Base-by-base conservation (phyloP, 768 basidiomycete genomes). In the Trametes cingulata region DNA sequence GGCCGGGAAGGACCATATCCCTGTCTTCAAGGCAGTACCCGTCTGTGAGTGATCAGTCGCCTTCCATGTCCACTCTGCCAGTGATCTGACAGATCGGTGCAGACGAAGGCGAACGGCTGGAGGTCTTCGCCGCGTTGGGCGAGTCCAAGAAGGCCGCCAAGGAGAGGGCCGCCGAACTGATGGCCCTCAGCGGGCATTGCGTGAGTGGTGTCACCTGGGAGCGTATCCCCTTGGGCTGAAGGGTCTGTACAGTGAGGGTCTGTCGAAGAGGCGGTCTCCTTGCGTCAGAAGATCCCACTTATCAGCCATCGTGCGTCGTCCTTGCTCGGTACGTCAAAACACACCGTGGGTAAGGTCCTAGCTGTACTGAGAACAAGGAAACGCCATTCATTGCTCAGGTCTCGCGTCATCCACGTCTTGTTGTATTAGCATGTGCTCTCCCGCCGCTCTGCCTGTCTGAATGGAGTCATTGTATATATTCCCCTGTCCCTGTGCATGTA, bases 151-250 rank as follows among this genome's bases (percentile, higher is more conserved):
- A 71, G 58, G 63, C 56, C 0, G 70, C 70, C 0, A 69, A 64
- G 36, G 68, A 71, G 46, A 52, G 33, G 9, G 60, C 70, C 1
- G 68, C 70, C 3, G 27, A 25, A 37, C 17, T 48, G 17, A 67
- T 71, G 64, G 70, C 68, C 2, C 41, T 45, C 6, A 68, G 68
- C 48, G 67, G 68, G 3, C 68, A 64, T 37, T 71, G 68, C 45
- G 69, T 68, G 27, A 60, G 64, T 25, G 5, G 3, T 25, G 22
- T 45, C 22, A 1, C 14, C 3, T 8, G 5, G 43, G 12, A 13
- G 9, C 24, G n/a, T 13, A 2, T 9, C 4, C 22, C 3, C 22
- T 10, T 6, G 22, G 3, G 25, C 22, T 25, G 8, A 10, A 48
- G 17, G 1, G 1, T 48, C 29, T 5, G 27, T 40, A 40, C 25